Percentiles rank a stretch among this genome's conserved stretches.
Evolutionary conservation across 2,329 filamentous ascomycete species (phyloP).

Genomic region (Fusarium nanum): DNA sequence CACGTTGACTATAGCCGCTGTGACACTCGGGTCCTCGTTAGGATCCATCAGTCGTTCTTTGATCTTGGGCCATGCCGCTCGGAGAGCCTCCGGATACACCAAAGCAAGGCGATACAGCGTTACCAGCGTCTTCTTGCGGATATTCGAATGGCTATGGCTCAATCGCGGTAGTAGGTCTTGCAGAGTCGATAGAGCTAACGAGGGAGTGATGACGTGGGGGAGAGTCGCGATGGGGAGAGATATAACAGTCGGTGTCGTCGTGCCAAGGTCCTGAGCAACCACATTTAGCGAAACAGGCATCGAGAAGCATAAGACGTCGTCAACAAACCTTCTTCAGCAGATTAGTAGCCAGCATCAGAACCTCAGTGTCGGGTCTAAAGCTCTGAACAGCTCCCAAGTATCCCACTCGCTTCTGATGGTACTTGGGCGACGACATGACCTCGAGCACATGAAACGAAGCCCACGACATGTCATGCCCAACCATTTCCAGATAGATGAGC

Average conservation of each 20-base stretch:
- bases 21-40: constrained; percentile 90
- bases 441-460: constrained; percentile 98
- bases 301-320: background rate
- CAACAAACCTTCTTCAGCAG: constrained; percentile 84
- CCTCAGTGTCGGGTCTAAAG: constrained; percentile 94
- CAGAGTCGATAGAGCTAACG: constrained; percentile 88
- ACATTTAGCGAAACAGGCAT: background rate
- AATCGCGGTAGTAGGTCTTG: constrained; percentile 87
- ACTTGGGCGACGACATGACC: constrained; percentile 97
- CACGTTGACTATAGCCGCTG: constrained; percentile 95
- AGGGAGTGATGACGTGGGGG: constrained; percentile 94
- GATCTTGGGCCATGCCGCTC: constrained; percentile 96
- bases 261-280: constrained; percentile 71
- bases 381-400: constrained; percentile 96
- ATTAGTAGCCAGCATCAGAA: constrained; percentile 97
- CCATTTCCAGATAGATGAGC: constrained; percentile 98
- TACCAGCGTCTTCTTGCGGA: constrained; percentile 96
- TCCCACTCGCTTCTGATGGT: constrained; percentile 93
- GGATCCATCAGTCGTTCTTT: constrained; percentile 94
- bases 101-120: constrained; percentile 92
- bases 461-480: constrained; percentile 99
- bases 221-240: constrained; percentile 88
- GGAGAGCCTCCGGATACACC: constrained; percentile 94
- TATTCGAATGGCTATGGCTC: constrained; percentile 83
- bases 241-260: constrained; percentile 79